Conservation (phyloP, 2,329 filamentous ascomycete genomes). For the Trichoderma sp. region DNA sequence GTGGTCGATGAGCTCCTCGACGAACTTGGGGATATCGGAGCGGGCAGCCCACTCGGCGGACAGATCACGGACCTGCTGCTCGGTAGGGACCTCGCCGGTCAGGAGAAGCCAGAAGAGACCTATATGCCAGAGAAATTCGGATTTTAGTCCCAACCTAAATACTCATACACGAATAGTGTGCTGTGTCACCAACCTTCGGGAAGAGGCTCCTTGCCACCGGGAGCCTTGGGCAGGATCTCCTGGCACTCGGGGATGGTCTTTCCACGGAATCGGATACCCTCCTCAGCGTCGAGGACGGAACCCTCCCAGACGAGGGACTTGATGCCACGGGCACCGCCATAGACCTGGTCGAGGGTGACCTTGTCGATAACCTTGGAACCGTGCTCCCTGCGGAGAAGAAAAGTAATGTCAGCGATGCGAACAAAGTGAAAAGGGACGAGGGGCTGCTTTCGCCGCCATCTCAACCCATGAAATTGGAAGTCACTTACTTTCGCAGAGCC, state of each 20-base stretch:
- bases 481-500: conserved; percentile 85
- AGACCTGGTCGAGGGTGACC: conserved; percentile 98
- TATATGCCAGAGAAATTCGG: conserved; percentile 35
- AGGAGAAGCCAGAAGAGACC: conserved; percentile 99
- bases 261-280: conserved; percentile 99
- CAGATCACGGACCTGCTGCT: conserved; percentile 97
- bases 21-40: conserved; percentile 94
- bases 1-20: conserved; percentile 99
- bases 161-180: background rate
- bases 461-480: background rate
- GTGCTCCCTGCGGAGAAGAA: conserved; percentile 66
- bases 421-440: background rate
- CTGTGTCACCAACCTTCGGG: conserved; percentile 69
- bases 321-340: conserved; percentile 98
- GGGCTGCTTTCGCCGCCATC: conserved; percentile 27
- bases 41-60: conserved; percentile 99
- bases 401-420: conserved; percentile 28
- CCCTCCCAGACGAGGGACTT: conserved; percentile 99
- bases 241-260: conserved; percentile 99
- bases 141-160: background rate
- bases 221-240: conserved; percentile 93
- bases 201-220: conserved; percentile 93
- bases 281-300: conserved; percentile 95
- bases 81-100: conserved; percentile 94
- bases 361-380: conserved; percentile 95